Evolutionary conservation across 805 yeast genomes (phyloP), one percentile per base, ranked within the genome.

Genomic region (Brettanomyces nanus): DNA sequence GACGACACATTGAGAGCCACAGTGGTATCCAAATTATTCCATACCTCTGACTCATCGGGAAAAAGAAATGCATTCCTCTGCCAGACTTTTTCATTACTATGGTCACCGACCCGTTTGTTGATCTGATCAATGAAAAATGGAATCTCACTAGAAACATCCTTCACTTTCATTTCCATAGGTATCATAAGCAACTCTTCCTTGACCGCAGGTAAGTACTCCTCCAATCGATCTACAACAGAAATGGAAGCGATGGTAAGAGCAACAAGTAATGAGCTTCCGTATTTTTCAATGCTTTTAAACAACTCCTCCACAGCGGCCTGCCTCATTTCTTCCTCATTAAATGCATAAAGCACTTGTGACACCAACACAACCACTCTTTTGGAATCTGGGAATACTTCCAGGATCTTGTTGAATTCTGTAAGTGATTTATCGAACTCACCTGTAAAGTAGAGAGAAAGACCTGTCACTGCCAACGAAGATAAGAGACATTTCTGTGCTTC

Each of bases 221-320:
- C 62, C 39, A 72, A 61, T 33, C 76, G 66, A 36, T 85, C 83
- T 7, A 78, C 64, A 3, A 92, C 67, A 0, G 85, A 68, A 18
- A 90, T 76, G 0, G 94, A 87, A 4, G 95, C 96, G 30, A 90
- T 64, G 1, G 86, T 73, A 41, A 89, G 58, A 0, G 85, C 79
- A 2, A 84, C 75, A 19, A 75, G 51, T 33, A 85, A 59, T 3
- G 87, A 75, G 1, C 83, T 66, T 0, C 95, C 95, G 40, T 71
- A 58, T 4, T 61, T 65, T 42, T 73, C 80, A 29, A 87, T 74
- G 48, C 69, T 75, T 19, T 71, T 68, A 47, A 83, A 80, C 31
- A 90, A 59, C 56, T 86, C 95, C 48, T 87, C 95, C 33, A 84
- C 52, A 0, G 97, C 95, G 1, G 87, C 89, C 45, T 77, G 81